A percentile compares a stretch with the other conserved stretches of the same genome.
These are phyloP conservation scores for Cryptosporidium meleagridis DNA, from an alignment of 169 alveolate species.

Conservation along the genomic window DNA sequence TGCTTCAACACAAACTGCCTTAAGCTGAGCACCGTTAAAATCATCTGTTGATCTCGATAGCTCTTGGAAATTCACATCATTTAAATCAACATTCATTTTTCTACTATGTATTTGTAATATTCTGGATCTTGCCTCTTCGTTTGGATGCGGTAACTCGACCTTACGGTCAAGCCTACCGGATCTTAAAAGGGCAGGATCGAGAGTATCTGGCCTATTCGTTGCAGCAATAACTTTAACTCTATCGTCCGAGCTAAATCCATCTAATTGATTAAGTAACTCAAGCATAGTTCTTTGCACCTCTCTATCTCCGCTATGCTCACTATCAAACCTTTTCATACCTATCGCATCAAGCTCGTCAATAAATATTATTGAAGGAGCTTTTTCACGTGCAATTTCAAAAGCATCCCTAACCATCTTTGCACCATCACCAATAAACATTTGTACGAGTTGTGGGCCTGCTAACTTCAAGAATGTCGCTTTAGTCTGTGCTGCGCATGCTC, in stretches of 20 bases:
- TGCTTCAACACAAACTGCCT: constrained; percentile 98
- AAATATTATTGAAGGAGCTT: constrained; percentile 99
- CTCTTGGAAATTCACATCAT: constrained; percentile 98
- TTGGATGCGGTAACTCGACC: constrained; percentile 98
- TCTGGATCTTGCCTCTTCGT: constrained; percentile 94
- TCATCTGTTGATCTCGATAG: constrained; percentile 98
- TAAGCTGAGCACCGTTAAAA: constrained; percentile 98
- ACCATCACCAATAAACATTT: constrained; percentile 98
- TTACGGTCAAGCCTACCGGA: constrained; percentile 99
- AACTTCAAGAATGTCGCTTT: constrained; percentile 99
- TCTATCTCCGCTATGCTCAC: constrained; percentile 98
- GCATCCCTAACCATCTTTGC: constrained; percentile 99
- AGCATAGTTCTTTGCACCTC: constrained; percentile 99
- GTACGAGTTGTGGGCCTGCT: constrained; percentile 98
- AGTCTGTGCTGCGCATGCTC: constrained; percentile 97
- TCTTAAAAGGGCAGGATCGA: constrained; percentile 99
- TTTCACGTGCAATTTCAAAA: constrained; percentile 98
- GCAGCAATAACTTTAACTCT: constrained; percentile 99
- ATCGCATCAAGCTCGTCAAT: constrained; percentile 99
- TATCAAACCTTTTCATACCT: constrained; percentile 97
- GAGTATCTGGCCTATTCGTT: constrained; percentile 96
- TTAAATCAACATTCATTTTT: constrained; percentile 98
- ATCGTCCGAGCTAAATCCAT: constrained; percentile 98
- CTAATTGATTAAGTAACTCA: constrained; percentile 98
- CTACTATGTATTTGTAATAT: constrained; percentile 97